A percentile compares a stretch with the other conserved stretches of the same genome.
Evolutionary conservation across 2,329 filamentous ascomycete genomes (phyloP).

Genomic region (Stemphylium lycopersici): DNA sequence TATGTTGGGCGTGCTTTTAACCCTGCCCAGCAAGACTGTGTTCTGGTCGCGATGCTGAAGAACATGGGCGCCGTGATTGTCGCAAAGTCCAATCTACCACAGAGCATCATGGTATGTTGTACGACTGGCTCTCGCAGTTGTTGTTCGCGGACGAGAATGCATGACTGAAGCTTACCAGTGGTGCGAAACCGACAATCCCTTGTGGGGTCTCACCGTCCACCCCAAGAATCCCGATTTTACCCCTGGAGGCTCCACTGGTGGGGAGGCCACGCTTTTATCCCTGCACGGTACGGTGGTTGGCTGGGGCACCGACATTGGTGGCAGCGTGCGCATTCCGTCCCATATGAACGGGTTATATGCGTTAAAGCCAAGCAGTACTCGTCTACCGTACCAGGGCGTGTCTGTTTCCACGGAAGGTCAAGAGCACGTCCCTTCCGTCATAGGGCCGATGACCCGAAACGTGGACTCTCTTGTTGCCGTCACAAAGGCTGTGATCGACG

Average conservation of each 20-base stretch:
- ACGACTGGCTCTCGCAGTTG: not conserved
- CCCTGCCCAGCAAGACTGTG: constrained; percentile 58
- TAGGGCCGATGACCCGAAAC: constrained; percentile 65
- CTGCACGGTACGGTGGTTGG: constrained; percentile 61
- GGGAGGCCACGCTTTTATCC: constrained; percentile 63
- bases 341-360: constrained; percentile 65
- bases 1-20: constrained; percentile 67
- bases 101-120: constrained; percentile 60
- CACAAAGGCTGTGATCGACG: constrained; percentile 56
- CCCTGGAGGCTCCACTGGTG: constrained; percentile 64
- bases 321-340: constrained; percentile 64
- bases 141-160: not conserved
- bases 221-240: constrained; percentile 62
- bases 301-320: constrained; percentile 65
- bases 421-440: constrained; percentile 66
- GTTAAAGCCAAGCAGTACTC: constrained; percentile 60
- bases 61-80: constrained; percentile 57
- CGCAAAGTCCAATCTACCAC: constrained; percentile 61
- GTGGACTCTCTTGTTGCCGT: constrained; percentile 58
- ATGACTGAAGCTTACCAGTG: constrained; percentile 50
- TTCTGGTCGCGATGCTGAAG: constrained; percentile 64
- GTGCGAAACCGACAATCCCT: constrained; percentile 67
- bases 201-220: constrained; percentile 64
- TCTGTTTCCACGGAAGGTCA: constrained; percentile 68
- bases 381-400: constrained; percentile 64